These are phyloP conservation scores for Tagetes erecta DNA, from an alignment of 129 eudicot genomes.

Conservation along the genomic window DNA sequence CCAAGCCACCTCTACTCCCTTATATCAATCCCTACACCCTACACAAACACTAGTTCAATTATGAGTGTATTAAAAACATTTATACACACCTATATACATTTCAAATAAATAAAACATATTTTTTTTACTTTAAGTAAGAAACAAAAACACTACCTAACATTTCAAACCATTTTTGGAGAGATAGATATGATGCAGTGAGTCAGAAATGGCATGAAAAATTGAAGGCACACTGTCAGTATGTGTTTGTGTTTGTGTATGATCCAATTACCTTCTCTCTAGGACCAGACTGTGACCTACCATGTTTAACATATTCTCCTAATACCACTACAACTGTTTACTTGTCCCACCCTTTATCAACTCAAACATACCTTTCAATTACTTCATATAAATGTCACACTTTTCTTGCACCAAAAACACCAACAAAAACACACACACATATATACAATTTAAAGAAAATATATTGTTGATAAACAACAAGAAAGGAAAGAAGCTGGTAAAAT, in stretches of 20 bases:
- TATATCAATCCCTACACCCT: no score
- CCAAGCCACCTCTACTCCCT: no score
- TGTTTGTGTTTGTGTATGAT: slow-evolving; percentile 34
- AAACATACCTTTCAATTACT: slow-evolving; percentile 28
- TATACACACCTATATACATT: neutral
- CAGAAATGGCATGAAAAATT: slow-evolving; percentile 40
- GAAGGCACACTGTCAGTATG: slow-evolving; percentile 46
- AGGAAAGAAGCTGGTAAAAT: slow-evolving; percentile 35
- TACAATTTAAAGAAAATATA: neutral
- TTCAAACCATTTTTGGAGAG: slow-evolving; percentile 4
- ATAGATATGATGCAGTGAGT: slow-evolving; percentile 15
- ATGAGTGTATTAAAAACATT: no score
- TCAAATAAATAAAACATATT: neutral
- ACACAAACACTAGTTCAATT: no score
- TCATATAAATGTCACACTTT: slow-evolving; percentile 30
- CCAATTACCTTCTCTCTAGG: slow-evolving; percentile 38
- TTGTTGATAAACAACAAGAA: neutral
- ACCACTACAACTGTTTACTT: slow-evolving; percentile 35
- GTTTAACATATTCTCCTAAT: slow-evolving; percentile 37
- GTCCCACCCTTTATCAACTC: slow-evolving; percentile 36
- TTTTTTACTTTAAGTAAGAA: neutral
- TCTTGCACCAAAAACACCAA: slow-evolving; percentile 31
- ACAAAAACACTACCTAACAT: neutral
- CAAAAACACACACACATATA: slow-evolving; percentile 7
- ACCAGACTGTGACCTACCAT: no score